These are phyloP conservation scores for Colletotrichum noveboracense DNA, from an alignment of 2,329 filamentous ascomycete genomes.

Conservation along the genomic window DNA sequence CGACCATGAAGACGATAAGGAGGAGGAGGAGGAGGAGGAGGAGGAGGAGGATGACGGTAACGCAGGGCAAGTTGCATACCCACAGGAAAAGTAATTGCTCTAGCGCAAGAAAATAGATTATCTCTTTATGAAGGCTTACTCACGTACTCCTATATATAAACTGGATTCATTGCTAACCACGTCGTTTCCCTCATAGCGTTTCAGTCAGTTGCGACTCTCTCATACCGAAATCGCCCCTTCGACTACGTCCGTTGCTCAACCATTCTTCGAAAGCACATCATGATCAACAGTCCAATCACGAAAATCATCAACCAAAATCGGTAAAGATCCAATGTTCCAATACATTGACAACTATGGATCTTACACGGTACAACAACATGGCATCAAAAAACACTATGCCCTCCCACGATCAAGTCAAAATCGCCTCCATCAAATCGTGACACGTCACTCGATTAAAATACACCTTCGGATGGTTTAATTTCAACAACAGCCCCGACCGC, in stretches of 20 bases:
- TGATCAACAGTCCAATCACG: neutral
- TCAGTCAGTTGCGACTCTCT: no score
- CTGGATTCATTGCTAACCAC: no score
- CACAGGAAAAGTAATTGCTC: no score
- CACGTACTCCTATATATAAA: no score
- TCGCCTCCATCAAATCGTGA: neutral
- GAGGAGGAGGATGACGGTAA: no score
- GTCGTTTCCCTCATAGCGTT: no score
- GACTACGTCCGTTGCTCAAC: accelerated
- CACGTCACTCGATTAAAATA: neutral
- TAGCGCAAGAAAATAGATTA: no score
- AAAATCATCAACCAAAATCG: neutral
- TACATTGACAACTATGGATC: neutral
- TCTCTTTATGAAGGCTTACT: no score
- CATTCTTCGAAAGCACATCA: neutral
- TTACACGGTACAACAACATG: neutral
- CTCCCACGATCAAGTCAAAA: neutral
- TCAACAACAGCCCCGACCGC: neutral
- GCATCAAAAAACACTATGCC: neutral
- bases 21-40: no score
- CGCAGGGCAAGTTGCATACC: no score
- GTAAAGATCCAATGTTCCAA: neutral
- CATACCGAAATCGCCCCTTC: neutral
- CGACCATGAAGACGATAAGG: no score
- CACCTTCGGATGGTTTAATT: neutral